Evolutionary conservation across 1,139 yeast genomes (phyloP), one percentile per base, ranked within the genome.

Genomic region (Candida labiduridarum): DNA sequence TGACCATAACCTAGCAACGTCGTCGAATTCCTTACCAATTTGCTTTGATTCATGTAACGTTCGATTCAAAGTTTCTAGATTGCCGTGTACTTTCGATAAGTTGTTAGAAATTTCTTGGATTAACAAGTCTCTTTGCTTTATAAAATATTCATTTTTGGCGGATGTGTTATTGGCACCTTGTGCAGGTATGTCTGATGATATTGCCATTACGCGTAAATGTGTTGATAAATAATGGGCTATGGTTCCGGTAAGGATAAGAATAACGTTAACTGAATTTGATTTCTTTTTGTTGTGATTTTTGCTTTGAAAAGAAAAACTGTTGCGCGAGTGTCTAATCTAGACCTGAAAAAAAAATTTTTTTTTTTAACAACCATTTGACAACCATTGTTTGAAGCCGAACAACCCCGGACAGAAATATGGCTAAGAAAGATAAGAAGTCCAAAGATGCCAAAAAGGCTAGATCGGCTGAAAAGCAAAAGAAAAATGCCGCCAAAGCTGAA

Each of bases 361-460:
- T 46, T 38, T 38, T 38, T 38, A 1, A 38, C 41, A 38, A 38
- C 41, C 41, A 38, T 38, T 38, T 36, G 8, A 15, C 11, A 18
- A 11, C 25, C 40, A 44, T 48, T 45, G 29, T 46, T 48, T 41
- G 14, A 22, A 14, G 11, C 36, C 6, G 34, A 25, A 6, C 18
- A 9, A 2, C n/a, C 25, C 25, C 4, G 25, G 6, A 14, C 22
- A 31, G 18, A 31, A 11, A 40, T 9, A 87, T 89, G 96, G 96
- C 91, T 11, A 91, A 89, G 71, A 91, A 90, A 71, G 87, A 74
- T 58, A 85, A 89, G 70, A 89, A 89, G 68, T 84, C 89, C 54
- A 90, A 90, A 68, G 97, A 89, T 46, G 90, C 96, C 59, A 90
- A 91, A 69, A 91, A 91, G 80, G 96, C 95, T 30, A 82, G 96